Conservation (phyloP, 805 yeast species). For the Saturnispora bothae region DNA sequence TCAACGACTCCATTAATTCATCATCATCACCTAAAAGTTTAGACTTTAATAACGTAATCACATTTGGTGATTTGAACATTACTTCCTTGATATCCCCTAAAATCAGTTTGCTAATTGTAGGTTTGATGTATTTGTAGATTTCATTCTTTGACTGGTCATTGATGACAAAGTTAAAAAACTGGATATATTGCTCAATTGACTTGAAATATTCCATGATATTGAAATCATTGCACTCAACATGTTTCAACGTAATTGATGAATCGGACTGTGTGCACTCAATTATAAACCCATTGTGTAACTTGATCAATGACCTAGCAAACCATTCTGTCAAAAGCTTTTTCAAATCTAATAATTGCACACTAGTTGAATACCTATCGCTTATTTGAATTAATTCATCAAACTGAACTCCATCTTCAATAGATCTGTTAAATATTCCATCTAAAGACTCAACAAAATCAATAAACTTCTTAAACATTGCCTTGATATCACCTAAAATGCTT, state of each 20-base stretch:
- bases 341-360: conserved; percentile 16
- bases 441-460: conserved; percentile 10
- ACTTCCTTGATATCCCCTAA: conserved; percentile 15
- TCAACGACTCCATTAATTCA: conserved; percentile 10
- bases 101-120: conserved; percentile 15
- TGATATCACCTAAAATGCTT: conserved; percentile 7
- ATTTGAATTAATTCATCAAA: conserved; percentile 14
- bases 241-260: conserved; percentile 3
- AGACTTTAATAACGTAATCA: conserved; percentile 20
- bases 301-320: conserved; percentile 13
- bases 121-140: conserved; percentile 14
- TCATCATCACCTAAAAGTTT: conserved; percentile 11
- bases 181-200: conserved; percentile 16
- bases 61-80: conserved; percentile 18
- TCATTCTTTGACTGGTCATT: conserved; percentile 9
- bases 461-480: conserved; percentile 6
- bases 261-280: conserved; percentile 7
- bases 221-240: neutral
- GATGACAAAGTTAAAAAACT: conserved; percentile 17
- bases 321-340: conserved; percentile 19
- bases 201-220: conserved; percentile 8
- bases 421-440: conserved; percentile 9
- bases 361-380: conserved; percentile 9
- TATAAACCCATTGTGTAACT: conserved; percentile 11
- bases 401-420: conserved; percentile 8